Evolutionary conservation across 2,329 filamentous ascomycete genomes (phyloP), one percentile per base, ranked within the genome.

Genomic region (Neofusicoccum cordaticola): DNA sequence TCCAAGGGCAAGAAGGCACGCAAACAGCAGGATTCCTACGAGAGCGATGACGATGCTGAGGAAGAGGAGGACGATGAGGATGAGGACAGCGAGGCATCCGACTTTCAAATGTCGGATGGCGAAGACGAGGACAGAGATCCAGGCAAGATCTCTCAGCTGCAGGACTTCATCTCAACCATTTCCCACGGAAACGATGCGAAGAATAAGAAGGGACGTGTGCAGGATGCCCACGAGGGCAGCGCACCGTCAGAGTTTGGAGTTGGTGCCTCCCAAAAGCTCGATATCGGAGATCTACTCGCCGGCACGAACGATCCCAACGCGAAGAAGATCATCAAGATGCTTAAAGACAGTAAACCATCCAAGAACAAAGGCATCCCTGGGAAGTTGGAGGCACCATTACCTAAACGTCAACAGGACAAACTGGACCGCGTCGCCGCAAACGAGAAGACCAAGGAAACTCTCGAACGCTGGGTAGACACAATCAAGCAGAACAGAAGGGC

Each of bases 401-500:
- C 92, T 1, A 93, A 91, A 74, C 86, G 93, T 66, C 90, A 96
- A 71, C 94, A 98, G 76, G 93, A 93, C 73, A 88, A 88, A 57
- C 79, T 97, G 15, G 90, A 96, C 72, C 91, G 95, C 60, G 82
- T 83, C 61, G 92, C 88, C 27, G 95, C 95, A 2, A 96, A 93
- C 71, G 88, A 93, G 41, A 93, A 97, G 81, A 93, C 92, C 58
- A 97, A 96, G 72, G 90, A 97, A 77, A 94, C 93, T 0, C 82
- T 99, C 31, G 88, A 91, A 68, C 88, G 92, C 71, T 99, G 95
- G 95, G 90, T 90, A 37, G 94, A 97, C 66, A 98, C 95, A 0
- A 93, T 99, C 72, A 96, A 97, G 79, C 88, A 92, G 37, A 97
- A 97, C 77, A 90, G 95, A 66, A 86, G 92, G 70, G 93, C 94